These are phyloP conservation scores for Fusarium circinatum DNA, from an alignment of 2,329 filamentous ascomycete species.

Conservation along the genomic window DNA sequence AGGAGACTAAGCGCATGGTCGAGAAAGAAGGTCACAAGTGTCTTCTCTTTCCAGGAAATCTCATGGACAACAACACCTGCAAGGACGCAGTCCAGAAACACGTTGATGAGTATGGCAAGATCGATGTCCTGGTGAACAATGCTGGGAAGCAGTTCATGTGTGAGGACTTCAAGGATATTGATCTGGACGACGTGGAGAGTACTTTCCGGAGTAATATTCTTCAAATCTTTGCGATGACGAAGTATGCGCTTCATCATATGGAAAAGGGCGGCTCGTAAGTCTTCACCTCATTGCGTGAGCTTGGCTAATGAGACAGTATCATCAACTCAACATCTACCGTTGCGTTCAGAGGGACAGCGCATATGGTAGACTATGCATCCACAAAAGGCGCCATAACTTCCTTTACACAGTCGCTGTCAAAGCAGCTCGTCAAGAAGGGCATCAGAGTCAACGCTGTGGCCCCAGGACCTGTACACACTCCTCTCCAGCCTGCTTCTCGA, in stretches of 20 bases:
- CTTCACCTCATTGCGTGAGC: background rate
- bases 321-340: conserved; percentile 66
- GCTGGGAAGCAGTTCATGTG: conserved; percentile 66
- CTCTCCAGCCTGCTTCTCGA: conserved; percentile 55
- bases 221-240: conserved; percentile 68
- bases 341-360: conserved; percentile 62
- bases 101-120: conserved; percentile 57
- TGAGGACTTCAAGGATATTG: conserved; percentile 62
- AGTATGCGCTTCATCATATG: conserved; percentile 67
- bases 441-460: conserved; percentile 64
- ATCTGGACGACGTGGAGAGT: conserved; percentile 64
- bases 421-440: conserved; percentile 64
- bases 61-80: conserved; percentile 62
- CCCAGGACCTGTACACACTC: conserved; percentile 56
- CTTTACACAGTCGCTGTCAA: conserved; percentile 63
- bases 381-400: conserved; percentile 68
- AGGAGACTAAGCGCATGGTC: conserved; percentile 62
- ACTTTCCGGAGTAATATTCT: conserved; percentile 67
- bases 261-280: conserved; percentile 57
- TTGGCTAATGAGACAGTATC: conserved; percentile 51
- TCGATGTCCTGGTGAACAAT: conserved; percentile 68
- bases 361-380: conserved; percentile 65
- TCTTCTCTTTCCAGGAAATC: conserved; percentile 58
- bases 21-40: conserved; percentile 61
- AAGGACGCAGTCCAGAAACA: conserved; percentile 62